phyloP scores from a whole-genome alignment of 345 rosid genomes.

The Eutrema yunnanense region DNA sequence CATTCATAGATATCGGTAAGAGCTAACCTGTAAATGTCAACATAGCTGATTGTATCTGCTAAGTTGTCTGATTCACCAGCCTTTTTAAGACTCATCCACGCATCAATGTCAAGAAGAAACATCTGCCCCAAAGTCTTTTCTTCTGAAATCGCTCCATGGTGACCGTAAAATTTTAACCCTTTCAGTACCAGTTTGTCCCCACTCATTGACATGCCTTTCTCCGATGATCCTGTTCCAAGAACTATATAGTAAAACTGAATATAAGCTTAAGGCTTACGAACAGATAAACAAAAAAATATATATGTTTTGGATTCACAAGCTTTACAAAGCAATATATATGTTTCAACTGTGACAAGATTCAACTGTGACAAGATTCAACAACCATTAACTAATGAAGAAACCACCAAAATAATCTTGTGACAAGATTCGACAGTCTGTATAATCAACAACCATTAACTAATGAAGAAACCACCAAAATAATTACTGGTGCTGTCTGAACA shows the following conservation, averaged over 20 bases:
- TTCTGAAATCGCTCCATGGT: slow-evolving; percentile 78
- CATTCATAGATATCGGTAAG: background rate
- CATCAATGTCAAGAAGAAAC: slow-evolving; percentile 84
- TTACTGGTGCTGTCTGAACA: background rate
- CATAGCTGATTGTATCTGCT: slow-evolving; percentile 68
- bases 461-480: background rate
- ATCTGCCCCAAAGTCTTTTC: slow-evolving; percentile 73
- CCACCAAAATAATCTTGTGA: no score
- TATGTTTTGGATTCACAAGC: background rate
- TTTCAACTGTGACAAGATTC: no score
- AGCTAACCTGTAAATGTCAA: slow-evolving; percentile 67
- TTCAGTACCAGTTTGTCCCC: slow-evolving; percentile 40
- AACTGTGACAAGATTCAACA: no score
- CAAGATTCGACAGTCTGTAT: background rate
- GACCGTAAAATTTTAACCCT: slow-evolving; percentile 80
- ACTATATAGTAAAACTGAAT: background rate
- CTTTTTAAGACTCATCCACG: slow-evolving; percentile 73
- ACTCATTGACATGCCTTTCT: background rate
- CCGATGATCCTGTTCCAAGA: background rate
- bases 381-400: no score
- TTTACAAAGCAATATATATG: background rate
- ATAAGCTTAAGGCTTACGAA: background rate
- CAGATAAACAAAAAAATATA: background rate
- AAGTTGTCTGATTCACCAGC: slow-evolving; percentile 71
- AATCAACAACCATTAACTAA: background rate